These are phyloP conservation scores for Penstemon newberryi DNA, from an alignment of 257 asterid species.

Conservation along the genomic window DNA sequence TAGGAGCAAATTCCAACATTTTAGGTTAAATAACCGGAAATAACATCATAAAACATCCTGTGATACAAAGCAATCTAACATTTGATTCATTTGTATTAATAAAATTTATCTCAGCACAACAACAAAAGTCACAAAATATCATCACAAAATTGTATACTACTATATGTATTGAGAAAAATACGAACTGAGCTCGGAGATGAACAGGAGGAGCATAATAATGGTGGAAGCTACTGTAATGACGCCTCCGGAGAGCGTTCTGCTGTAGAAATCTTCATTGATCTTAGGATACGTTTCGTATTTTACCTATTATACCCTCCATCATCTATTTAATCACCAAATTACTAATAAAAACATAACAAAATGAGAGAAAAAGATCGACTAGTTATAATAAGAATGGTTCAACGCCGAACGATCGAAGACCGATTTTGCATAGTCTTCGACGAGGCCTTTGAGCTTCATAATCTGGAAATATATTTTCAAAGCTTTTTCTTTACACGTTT, in stretches of 20 bases:
- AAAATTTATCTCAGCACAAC: no score
- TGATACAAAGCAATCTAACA: no score
- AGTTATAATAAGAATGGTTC: background rate
- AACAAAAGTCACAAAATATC: no score
- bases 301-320: slow-evolving; percentile 74
- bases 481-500: no score
- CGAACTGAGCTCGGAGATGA: slow-evolving; percentile 93
- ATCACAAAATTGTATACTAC: no score
- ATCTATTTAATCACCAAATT: slow-evolving; percentile 21
- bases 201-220: slow-evolving; percentile 80
- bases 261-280: slow-evolving; percentile 97
- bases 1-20: no score
- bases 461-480: no score
- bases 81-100: no score
- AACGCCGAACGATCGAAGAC: slow-evolving; percentile 33
- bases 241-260: slow-evolving; percentile 95
- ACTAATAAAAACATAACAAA: background rate
- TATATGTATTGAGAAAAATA: slow-evolving; percentile 4
- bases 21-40: no score
- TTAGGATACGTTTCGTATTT: slow-evolving; percentile 81
- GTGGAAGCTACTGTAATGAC: slow-evolving; percentile 86
- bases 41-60: no score
- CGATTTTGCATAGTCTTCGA: slow-evolving; percentile 19
- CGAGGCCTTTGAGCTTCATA: slow-evolving; percentile 4
- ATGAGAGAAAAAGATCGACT: background rate